Evolutionary conservation across 139 green algal species (phyloP).

Genomic region (Microglena sp.): DNA sequence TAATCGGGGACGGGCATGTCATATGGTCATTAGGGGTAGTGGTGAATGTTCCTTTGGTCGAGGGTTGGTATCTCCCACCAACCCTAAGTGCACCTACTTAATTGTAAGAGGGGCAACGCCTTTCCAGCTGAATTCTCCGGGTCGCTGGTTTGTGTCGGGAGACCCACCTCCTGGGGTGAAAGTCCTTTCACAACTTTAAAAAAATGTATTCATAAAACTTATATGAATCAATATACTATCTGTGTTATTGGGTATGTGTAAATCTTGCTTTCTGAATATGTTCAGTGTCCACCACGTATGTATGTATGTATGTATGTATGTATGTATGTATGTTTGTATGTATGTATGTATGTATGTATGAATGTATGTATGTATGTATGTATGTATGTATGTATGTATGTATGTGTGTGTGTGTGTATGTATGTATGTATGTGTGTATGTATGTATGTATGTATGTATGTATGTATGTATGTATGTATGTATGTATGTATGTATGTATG

Average conservation of each 20-base stretch:
- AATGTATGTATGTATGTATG: background rate
- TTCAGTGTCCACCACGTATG: no score
- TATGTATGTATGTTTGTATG: background rate
- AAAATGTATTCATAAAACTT: background rate
- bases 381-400: background rate
- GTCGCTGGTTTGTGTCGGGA: no score
- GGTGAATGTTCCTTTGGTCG: no score
- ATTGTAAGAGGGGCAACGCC: no score
- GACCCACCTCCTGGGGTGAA: no score
- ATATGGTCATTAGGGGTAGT: no score
- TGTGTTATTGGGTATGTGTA: background rate
- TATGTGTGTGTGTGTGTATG: slow-evolving; percentile 9
- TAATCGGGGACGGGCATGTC: no score
- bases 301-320: background rate
- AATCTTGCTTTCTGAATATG: background rate
- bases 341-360: slow-evolving; percentile 1
- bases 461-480: background rate
- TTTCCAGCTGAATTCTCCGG: no score
- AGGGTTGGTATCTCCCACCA: no score
- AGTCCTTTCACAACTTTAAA: no score
- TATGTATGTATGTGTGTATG: slow-evolving; percentile 8
- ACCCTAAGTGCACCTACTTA: no score
- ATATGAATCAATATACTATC: background rate
- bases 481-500: no score
- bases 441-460: background rate